A percentile compares a stretch with the other conserved stretches of the same genome.
Conservation (phyloP, 1,284 basidiomycete species). For the Fereydounia khargensis region DNA sequence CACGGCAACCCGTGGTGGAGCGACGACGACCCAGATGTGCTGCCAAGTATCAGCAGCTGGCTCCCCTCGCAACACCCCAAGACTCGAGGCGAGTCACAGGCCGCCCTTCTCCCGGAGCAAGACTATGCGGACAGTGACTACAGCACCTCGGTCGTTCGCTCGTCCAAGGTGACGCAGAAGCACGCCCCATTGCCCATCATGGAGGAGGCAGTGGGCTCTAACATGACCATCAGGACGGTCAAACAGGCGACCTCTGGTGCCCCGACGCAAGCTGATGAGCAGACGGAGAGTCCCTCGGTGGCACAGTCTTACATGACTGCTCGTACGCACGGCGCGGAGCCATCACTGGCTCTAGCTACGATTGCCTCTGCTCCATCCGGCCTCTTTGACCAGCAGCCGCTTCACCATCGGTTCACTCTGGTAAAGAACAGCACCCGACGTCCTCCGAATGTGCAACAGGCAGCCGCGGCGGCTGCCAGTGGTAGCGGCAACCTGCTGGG, state of each 20-base stretch:
- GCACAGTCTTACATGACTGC: conserved; percentile 43
- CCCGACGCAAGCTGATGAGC: neutral
- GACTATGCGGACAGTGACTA: conserved; percentile 39
- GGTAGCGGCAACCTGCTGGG: conserved; percentile 6
- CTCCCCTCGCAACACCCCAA: conserved; percentile 20
- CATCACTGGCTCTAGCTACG: conserved; percentile 42
- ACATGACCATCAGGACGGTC: conserved; percentile 27
- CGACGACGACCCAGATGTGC: conserved; percentile 25
- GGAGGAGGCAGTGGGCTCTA: conserved; percentile 21
- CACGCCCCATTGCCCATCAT: conserved; percentile 31
- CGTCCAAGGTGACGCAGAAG: conserved; percentile 30
- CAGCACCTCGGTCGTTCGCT: conserved; percentile 48
- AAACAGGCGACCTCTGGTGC: conserved; percentile 9
- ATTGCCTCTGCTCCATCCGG: conserved; percentile 33
- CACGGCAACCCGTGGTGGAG: conserved; percentile 54
- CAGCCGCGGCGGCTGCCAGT: conserved; percentile 14
- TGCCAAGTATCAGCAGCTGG: conserved; percentile 46
- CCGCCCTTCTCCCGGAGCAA: conserved; percentile 17
- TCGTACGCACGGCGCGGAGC: conserved; percentile 26
- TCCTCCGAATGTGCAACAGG: conserved; percentile 17
- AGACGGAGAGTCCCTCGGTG: neutral
- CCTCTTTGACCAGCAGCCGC: conserved; percentile 7
- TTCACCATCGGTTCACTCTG: conserved; percentile 49
- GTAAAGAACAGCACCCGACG: conserved; percentile 49
- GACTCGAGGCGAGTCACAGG: conserved; percentile 29